phyloP scores from a whole-genome alignment of 2,329 filamentous ascomycete species.

The Nemania diffusa region DNA sequence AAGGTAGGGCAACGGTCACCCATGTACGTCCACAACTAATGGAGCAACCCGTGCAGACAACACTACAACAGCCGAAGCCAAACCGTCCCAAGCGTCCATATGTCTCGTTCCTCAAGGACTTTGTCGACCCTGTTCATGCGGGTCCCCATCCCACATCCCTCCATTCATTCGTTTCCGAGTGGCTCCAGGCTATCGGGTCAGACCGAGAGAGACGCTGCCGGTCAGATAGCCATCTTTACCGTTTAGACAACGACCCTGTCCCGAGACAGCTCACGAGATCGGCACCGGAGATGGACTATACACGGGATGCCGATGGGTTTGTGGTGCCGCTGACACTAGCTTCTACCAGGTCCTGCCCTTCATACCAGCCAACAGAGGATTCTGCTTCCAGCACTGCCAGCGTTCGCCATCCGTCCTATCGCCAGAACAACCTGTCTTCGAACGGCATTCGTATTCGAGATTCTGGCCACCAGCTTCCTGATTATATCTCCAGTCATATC shows the following conservation, averaged over 20 bases:
- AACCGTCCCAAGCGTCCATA: background rate
- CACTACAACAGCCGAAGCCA: background rate
- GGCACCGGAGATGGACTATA: background rate
- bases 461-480: too few species aligned
- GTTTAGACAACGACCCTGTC: background rate
- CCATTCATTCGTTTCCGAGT: background rate
- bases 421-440: too few species aligned
- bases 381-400: too few species aligned
- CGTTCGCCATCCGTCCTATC: too few species aligned
- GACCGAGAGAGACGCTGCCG: background rate
- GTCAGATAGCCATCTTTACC: slow-evolving; percentile 3
- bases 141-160: background rate
- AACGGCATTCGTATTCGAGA: too few species aligned
- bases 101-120: background rate
- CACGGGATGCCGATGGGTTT: background rate
- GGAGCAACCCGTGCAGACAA: background rate
- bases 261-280: background rate
- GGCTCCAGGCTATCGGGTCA: background rate
- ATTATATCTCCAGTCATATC: too few species aligned
- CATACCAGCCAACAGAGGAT: too few species aligned
- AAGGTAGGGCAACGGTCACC: background rate
- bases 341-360: background rate
- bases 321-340: background rate
- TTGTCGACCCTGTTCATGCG: background rate
- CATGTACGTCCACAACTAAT: background rate